Percentiles rank a stretch among this genome's conserved stretches.
Evolutionary conservation across 1,139 yeast genomes (phyloP).

Genomic region (Blastobotrys indianensis): DNA sequence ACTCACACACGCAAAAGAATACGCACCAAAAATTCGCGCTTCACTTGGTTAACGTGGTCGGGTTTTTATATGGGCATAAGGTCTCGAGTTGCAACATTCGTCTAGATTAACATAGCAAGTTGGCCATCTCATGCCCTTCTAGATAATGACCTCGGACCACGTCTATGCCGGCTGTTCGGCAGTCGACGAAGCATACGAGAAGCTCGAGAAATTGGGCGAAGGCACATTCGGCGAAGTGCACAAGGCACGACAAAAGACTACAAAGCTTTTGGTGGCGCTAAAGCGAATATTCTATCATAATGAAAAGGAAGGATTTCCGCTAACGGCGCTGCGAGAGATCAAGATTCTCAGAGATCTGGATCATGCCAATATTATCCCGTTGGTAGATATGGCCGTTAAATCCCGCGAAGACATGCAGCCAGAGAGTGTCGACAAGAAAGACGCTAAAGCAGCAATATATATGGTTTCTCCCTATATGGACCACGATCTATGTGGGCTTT

Average conservation of each 20-base stretch:
- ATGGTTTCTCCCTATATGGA: conserved; percentile 94
- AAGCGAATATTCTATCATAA: conserved; percentile 79
- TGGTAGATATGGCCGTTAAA: conserved; percentile 78
- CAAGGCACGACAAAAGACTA: conserved; percentile 52
- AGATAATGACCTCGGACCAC: neutral
- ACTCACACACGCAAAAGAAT: too few species aligned
- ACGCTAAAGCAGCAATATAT: conserved; percentile 46
- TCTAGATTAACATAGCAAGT: neutral
- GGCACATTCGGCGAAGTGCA: conserved; percentile 86
- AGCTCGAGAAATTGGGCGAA: conserved; percentile 71
- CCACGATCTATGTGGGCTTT: conserved; percentile 86
- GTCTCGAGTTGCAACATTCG: too few species aligned
- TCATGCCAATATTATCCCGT: conserved; percentile 67
- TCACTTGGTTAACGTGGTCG: too few species aligned
- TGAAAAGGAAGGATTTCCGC: conserved; percentile 88
- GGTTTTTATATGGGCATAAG: too few species aligned
- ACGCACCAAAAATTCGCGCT: too few species aligned
- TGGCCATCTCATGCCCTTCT: neutral
- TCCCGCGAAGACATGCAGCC: neutral
- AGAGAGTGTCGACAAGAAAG: conserved; percentile 25
- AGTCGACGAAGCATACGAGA: conserved; percentile 41
- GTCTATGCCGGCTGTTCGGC: conserved; percentile 30
- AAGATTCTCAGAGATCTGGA: conserved; percentile 67
- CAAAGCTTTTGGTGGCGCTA: conserved; percentile 66
- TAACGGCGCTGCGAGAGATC: conserved; percentile 92